Conservation (phyloP, 2,329 filamentous ascomycete genomes). For the Penicillium brasilianum region DNA sequence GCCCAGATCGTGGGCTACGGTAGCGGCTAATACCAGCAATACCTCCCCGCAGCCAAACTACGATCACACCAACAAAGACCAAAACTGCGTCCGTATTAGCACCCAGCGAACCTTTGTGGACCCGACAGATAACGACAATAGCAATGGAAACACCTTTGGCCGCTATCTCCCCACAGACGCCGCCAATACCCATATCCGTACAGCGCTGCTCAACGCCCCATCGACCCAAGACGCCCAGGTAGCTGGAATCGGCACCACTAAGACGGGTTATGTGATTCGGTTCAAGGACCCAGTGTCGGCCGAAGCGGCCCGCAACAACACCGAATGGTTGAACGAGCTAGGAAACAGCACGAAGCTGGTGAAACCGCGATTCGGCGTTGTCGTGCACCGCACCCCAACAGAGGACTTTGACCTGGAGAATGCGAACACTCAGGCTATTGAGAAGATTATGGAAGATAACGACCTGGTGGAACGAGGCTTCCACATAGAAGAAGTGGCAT, state of each 20-base stretch:
- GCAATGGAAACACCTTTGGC: no score
- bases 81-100: no score
- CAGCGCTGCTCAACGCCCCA: neutral
- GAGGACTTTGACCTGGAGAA: neutral
- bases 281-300: neutral
- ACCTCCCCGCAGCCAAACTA: no score
- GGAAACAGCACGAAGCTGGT: neutral
- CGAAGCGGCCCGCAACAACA: neutral
- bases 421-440: neutral
- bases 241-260: neutral
- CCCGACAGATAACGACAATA: no score
- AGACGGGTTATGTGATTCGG: neutral
- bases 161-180: no score
- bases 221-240: neutral
- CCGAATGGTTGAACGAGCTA: neutral
- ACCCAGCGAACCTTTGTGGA: no score
- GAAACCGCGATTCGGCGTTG: constrained; percentile 6
- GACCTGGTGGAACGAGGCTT: constrained; percentile 17
- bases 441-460: constrained; percentile 29
- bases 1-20: no score
- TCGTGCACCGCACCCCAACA: neutral
- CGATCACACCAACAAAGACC: no score
- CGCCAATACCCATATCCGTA: neutral
- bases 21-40: no score
- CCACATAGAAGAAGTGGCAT: constrained; percentile 33